Evolutionary conservation across 352 stramenopile species (phyloP).

Genomic region (Saprolegnia diclina): DNA sequence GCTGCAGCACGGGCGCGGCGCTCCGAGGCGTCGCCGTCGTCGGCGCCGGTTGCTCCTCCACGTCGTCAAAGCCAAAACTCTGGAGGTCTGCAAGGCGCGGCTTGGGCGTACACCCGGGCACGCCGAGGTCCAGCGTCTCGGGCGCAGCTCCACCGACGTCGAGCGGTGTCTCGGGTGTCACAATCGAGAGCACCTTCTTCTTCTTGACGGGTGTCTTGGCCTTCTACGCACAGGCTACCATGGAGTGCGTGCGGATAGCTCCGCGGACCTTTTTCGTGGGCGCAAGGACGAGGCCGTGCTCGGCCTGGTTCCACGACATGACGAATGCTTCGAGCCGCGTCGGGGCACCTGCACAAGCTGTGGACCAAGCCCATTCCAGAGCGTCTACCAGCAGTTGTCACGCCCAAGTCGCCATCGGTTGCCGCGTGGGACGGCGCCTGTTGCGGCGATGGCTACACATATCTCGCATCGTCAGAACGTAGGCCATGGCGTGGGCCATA

Average conservation of each 20-base stretch:
- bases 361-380: too few relatives aligned
- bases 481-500: too few relatives aligned
- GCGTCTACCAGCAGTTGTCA: not conserved
- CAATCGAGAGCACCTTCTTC: constrained; percentile 11
- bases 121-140: constrained; percentile 36
- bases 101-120: constrained; percentile 57
- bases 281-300: constrained; percentile 4
- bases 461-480: too few relatives aligned
- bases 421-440: constrained; percentile 24
- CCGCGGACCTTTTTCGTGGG: constrained; percentile 10
- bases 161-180: constrained; percentile 36
- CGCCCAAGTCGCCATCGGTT: not conserved
- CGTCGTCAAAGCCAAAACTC: constrained; percentile 47
- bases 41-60: constrained; percentile 32
- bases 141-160: constrained; percentile 12
- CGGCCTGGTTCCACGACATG: constrained; percentile 9
- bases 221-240: constrained; percentile 9
- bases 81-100: constrained; percentile 43
- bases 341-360: constrained; percentile 3
- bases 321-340: constrained; percentile 15
- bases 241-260: not conserved
- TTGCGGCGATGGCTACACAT: not conserved
- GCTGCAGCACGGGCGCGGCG: not conserved
- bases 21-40: constrained; percentile 17
- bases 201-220: constrained; percentile 7